A percentile compares a stretch with the other conserved stretches of the same genome.
Evolutionary conservation across 441 rosid species (phyloP).

Genomic region (Francoa sonchifolia): DNA sequence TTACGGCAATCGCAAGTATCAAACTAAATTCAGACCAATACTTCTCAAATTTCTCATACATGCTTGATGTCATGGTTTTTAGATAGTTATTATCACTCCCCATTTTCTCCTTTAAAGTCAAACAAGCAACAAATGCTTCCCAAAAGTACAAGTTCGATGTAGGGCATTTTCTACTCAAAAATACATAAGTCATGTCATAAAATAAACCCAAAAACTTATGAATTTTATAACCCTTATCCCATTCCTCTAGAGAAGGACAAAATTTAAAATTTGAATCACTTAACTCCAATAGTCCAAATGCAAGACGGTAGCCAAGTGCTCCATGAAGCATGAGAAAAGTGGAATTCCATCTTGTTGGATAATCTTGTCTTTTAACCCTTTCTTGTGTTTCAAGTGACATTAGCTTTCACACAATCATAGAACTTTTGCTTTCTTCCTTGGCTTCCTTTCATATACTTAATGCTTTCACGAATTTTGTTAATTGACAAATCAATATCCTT

Average conservation of each 20-base stretch:
- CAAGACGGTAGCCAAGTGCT: neutral
- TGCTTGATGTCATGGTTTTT: neutral
- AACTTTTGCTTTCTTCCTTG: slow-evolving; percentile 6
- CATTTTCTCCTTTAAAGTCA: neutral
- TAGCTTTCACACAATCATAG: neutral
- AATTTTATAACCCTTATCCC: neutral
- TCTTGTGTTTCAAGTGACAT: neutral
- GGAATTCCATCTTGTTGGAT: neutral
- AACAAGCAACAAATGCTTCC: neutral
- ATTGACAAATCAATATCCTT: neutral
- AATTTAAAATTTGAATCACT: neutral
- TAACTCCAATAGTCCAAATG: neutral
- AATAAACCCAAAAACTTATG: neutral
- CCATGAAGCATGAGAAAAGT: slow-evolving; percentile 6
- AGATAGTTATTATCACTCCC: neutral
- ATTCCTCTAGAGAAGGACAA: neutral
- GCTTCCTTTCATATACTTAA: neutral
- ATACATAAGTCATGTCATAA: neutral
- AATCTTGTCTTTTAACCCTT: slow-evolving; percentile 5
- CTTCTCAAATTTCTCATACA: neutral
- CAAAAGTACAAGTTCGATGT: slow-evolving; percentile 5
- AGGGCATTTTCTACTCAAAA: neutral
- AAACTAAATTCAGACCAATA: neutral
- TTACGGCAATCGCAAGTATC: neutral
- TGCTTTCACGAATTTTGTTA: neutral